A percentile compares a stretch with the other conserved stretches of the same genome.
Conservation (phyloP, 345 rosid species). For the Euphorbia pulcherrima region DNA sequence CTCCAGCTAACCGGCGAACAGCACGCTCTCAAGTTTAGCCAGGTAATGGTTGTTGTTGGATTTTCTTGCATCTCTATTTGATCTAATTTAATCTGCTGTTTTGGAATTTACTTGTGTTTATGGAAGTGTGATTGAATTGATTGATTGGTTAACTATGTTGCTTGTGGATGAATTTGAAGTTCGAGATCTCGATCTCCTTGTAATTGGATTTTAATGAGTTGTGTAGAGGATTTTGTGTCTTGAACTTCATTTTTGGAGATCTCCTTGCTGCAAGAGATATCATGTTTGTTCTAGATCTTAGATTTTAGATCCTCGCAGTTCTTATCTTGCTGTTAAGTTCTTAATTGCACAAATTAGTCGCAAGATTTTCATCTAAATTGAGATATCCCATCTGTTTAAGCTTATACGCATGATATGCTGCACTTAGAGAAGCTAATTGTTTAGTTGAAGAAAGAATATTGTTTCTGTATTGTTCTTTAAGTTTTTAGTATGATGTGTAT, state of each 20-base stretch:
- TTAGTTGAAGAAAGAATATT: background rate
- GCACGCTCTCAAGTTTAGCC: slow-evolving; percentile 93
- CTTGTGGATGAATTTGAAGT: too few species aligned
- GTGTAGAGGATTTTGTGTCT: too few species aligned
- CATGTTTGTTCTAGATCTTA: too few species aligned
- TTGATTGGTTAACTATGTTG: background rate
- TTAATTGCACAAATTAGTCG: too few species aligned
- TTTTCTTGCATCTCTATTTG: background rate
- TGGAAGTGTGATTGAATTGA: background rate
- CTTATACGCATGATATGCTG: background rate
- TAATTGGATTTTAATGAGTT: too few species aligned
- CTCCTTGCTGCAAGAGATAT: too few species aligned
- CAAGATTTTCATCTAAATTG: background rate
- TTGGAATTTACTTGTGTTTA: background rate
- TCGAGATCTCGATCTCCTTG: too few species aligned
- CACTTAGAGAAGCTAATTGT: background rate
- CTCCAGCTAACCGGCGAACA: slow-evolving; percentile 91
- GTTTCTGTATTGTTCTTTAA: background rate
- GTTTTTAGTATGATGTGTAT: background rate
- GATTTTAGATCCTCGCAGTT: slow-evolving; percentile 7
- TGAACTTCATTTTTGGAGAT: too few species aligned
- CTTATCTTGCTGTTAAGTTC: background rate
- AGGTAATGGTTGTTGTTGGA: slow-evolving; percentile 55
- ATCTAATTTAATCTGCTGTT: background rate
- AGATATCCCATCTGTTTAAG: background rate